A percentile compares a stretch with the other conserved stretches of the same genome.
phyloP scores from a whole-genome alignment of 2,329 filamentous ascomycete species.

The Fusarium sambucinum region DNA sequence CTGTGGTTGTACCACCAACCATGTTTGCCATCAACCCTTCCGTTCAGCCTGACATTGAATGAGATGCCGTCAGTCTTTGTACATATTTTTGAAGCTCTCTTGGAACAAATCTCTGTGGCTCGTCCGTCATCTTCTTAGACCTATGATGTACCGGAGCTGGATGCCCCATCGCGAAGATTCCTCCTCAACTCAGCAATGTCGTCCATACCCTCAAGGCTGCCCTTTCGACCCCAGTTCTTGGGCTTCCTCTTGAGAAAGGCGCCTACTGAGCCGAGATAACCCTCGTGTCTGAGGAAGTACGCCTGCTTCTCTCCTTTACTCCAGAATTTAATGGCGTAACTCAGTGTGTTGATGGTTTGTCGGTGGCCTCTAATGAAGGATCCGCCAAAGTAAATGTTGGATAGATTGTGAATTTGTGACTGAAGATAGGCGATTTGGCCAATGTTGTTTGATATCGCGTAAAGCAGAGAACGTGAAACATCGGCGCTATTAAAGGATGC shows the following conservation, averaged over 20 bases:
- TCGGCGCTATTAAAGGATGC: conserved; percentile 79
- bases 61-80: background rate
- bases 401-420: conserved; percentile 90
- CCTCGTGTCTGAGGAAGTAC: conserved; percentile 95
- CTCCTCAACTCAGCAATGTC: conserved; percentile 50
- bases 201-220: conserved; percentile 73
- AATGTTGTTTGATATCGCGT: conserved; percentile 97
- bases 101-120: background rate
- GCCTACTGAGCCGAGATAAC: conserved; percentile 92
- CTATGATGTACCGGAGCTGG: conserved; percentile 22
- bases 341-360: conserved; percentile 97
- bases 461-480: conserved; percentile 90
- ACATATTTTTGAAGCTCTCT: conserved; percentile 4
- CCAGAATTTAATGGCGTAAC: conserved; percentile 98
- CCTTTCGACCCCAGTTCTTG: conserved; percentile 87
- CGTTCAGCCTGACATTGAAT: background rate
- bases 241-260: conserved; percentile 94
- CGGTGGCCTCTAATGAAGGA: conserved; percentile 96
- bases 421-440: conserved; percentile 98
- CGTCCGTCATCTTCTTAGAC: background rate
- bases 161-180: conserved; percentile 34
- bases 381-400: conserved; percentile 96
- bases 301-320: conserved; percentile 93
- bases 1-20: conserved; percentile 13
- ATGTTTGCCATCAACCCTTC: conserved; percentile 7